Evolutionary conservation across 352 stramenopile genomes (phyloP), one percentile per base, ranked within the genome.

Genomic region (Globisporangium barbulae): DNA sequence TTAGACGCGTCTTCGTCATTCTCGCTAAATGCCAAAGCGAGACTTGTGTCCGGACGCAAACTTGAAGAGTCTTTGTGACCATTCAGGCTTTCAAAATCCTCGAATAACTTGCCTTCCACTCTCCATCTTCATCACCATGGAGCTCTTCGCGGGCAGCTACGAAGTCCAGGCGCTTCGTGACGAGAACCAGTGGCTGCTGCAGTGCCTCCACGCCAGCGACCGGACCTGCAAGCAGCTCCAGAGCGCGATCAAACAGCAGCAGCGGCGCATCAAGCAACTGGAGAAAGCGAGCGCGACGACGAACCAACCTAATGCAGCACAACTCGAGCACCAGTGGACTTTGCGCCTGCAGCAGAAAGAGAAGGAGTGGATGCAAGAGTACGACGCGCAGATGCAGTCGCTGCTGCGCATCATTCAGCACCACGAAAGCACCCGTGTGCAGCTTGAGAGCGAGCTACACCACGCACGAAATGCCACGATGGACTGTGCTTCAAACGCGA

Each of bases 371-470:
- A 76, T 81, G 54, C 49, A 55, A 41, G 76, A 84, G 65, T 83
- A 77, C 45, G 73, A 79, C 44, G 33, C 50, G 49, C 77, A 74
- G 41, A 78, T 84, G 58, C 69, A 75, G 63, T 69, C 74, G 49
- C 64, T 88, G 48, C 60, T 88, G 58, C 59, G 68, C 47, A 85
- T 88, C 60, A 64, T 85, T 22, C 41, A 68, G 3, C 71, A 88
- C 45, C 75, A 85, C 47, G 79, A 88, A 44, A 53, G 64, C 0
- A 69, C 65, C 3, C 65, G 57, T 5, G 28, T 13, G 15, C 52
- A 59, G 28, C 60, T 71, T 42, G 35, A 70, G 39, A 33, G 35
- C 19, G 61, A 82, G 21, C 30, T 81, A 2, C 53, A 61, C 21
- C 49, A 35, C 13, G 28, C 22, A 22, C 39, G 48, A 61, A 48